Base-by-base conservation (phyloP, 495 filamentous ascomycete genomes). In the Aspergillus panamensis region DNA sequence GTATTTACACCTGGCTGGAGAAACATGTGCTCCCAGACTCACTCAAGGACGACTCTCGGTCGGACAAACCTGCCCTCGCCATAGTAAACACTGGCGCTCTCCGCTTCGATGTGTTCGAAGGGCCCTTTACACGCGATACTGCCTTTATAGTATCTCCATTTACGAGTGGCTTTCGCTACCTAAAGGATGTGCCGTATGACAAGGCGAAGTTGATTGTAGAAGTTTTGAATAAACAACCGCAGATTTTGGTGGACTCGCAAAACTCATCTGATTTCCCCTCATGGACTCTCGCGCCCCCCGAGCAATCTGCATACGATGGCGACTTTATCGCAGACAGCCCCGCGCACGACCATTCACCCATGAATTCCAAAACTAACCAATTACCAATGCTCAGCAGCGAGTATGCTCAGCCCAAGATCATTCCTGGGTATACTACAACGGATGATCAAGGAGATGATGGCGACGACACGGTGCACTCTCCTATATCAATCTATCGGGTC, bases 31-130 rank as follows among this genome's bases (percentile, higher is more conserved):
- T 98, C 1, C 86, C 89, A 0, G 78, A 81, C 21, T 70, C 83
- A 19, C 71, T 90, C 42, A 66, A 66, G 60, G 83, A 85, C 62
- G 62, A 77, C 30, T 68, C 63, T 44, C 76, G 80, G 8, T 65
- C 59, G 13, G 73, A 79, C 13, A 75, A 73, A 19, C 80, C 91
- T 12, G 79, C 82, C 0, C 74, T 97, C 8, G 87, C 85, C 8
- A 81, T 97, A 59, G 73, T 87, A 29, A 98, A 98, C 67, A 95
- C 91, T 7, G 94, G 94, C 9, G 88, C 88, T 3, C 84, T 97
- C 55, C 88, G 94, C 47, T 97, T 97, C 67, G 94, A 98, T 67
- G 87, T 98, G 60, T 96, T 97, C 80, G 81, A 92, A 66, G 95
- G 94, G 0, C 75, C 85, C 1, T 97, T 97, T 62, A 97, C 94